Evolutionary conservation across 2,329 filamentous ascomycete genomes (phyloP).

Genomic region (Geosmithia flava): DNA sequence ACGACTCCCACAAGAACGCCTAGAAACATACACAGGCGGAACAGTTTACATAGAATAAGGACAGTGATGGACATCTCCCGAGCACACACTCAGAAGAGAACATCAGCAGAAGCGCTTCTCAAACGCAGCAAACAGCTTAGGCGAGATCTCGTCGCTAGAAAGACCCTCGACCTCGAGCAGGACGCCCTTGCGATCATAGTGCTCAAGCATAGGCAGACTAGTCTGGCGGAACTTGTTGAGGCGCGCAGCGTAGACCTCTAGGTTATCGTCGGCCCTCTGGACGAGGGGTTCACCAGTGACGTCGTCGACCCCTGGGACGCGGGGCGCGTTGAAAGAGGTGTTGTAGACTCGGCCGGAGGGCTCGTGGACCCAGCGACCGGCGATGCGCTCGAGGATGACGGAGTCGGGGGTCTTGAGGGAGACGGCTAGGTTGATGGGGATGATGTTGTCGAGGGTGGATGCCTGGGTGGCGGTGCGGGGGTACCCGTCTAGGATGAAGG

Average conservation of each 20-base stretch:
- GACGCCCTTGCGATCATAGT: constrained; percentile 76
- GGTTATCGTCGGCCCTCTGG: constrained; percentile 74
- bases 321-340: constrained; percentile 80
- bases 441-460: constrained; percentile 58
- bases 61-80: not conserved
- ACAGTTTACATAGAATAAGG: not conserved
- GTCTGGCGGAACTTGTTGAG: constrained; percentile 79
- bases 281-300: constrained; percentile 78
- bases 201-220: constrained; percentile 71
- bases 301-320: constrained; percentile 71
- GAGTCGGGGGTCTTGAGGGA: constrained; percentile 74
- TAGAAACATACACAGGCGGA: not conserved
- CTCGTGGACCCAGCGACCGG: constrained; percentile 86
- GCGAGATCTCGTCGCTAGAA: constrained; percentile 89
- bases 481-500: constrained; percentile 93
- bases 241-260: constrained; percentile 72
- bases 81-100: not conserved
- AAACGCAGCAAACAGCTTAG: constrained; percentile 77
- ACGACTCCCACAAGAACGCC: no score
- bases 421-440: constrained; percentile 92
- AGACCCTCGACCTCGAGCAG: constrained; percentile 79
- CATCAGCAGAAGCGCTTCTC: constrained; percentile 50
- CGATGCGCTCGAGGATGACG: constrained; percentile 81
- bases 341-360: constrained; percentile 92
- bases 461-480: constrained; percentile 81